Evolutionary conservation across 192 early-diverging fungal genomes (phyloP).

Genomic region (Rhizophagus prolifer): DNA sequence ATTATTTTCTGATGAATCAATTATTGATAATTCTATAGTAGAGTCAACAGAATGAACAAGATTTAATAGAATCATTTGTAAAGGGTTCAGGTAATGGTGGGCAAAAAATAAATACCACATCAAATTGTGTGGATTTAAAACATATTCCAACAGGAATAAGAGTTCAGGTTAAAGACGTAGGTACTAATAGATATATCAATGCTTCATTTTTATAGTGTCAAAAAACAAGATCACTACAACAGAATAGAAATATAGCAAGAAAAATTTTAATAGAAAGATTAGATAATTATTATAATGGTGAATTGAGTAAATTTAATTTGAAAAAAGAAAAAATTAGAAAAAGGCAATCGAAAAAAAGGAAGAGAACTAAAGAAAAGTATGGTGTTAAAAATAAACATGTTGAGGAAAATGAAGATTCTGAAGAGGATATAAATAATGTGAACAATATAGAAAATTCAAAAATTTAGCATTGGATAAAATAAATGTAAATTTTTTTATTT

Average conservation of each 20-base stretch:
- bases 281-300: constrained; percentile 68
- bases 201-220: constrained; percentile 55
- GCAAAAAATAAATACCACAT: constrained; percentile 79
- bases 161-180: constrained; percentile 43
- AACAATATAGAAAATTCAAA: background rate
- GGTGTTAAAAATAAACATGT: background rate
- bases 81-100: constrained; percentile 79
- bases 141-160: constrained; percentile 71
- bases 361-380: constrained; percentile 64
- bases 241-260: constrained; percentile 71
- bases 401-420: background rate
- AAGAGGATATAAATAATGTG: background rate
- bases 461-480: no score
- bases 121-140: constrained; percentile 68
- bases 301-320: constrained; percentile 56
- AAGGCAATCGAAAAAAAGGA: constrained; percentile 52
- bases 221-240: constrained; percentile 67
- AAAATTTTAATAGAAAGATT: constrained; percentile 63
- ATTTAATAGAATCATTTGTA: constrained; percentile 74
- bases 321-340: constrained; percentile 63
- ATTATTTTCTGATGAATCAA: background rate
- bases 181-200: background rate
- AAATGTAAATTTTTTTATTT: no score
- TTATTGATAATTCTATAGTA: background rate
- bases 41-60: constrained; percentile 45